phyloP scores from a whole-genome alignment of 2,329 filamentous ascomycete genomes.

The Fonsecaea pedrosoi region DNA sequence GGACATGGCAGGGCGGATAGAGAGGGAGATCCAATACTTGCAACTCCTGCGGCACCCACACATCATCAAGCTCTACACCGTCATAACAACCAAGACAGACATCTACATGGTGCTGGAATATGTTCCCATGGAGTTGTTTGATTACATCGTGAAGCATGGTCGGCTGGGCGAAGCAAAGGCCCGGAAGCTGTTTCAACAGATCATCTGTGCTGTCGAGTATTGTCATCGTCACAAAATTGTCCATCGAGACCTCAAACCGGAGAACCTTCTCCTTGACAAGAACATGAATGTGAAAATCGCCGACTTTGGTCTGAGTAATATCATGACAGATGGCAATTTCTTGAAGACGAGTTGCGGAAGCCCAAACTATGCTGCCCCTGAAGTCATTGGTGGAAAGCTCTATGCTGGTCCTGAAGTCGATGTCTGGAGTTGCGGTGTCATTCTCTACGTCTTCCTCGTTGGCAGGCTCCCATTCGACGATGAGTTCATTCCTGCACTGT shows the following conservation, averaged over 20 bases:
- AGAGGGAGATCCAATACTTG: constrained; percentile 97
- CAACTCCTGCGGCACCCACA: constrained; percentile 95
- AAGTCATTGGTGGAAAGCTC: constrained; percentile 96
- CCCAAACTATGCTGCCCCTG: constrained; percentile 96
- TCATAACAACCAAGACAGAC: constrained; percentile 91
- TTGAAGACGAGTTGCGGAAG: constrained; percentile 98
- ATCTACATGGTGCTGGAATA: constrained; percentile 99
- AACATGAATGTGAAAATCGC: constrained; percentile 99
- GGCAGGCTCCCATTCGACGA: constrained; percentile 89
- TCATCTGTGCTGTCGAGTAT: constrained; percentile 98
- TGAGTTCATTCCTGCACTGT: constrained; percentile 95
- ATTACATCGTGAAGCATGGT: constrained; percentile 95
- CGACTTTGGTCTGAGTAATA: constrained; percentile 97
- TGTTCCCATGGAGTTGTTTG: constrained; percentile 93
- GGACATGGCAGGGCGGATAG: constrained; percentile 97
- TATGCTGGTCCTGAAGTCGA: constrained; percentile 98
- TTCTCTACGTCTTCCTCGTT: constrained; percentile 69
- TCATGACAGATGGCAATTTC: constrained; percentile 99
- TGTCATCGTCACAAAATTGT: constrained; percentile 99
- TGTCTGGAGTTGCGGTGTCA: constrained; percentile 75
- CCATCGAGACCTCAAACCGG: constrained; percentile 94
- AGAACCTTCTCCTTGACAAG: constrained; percentile 93
- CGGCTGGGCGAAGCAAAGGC: constrained; percentile 89
- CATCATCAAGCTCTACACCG: constrained; percentile 99
- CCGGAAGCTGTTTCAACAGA: constrained; percentile 98